These are phyloP conservation scores for Diaporthe citriasiana DNA, from an alignment of 2,329 filamentous ascomycete species.

Conservation along the genomic window DNA sequence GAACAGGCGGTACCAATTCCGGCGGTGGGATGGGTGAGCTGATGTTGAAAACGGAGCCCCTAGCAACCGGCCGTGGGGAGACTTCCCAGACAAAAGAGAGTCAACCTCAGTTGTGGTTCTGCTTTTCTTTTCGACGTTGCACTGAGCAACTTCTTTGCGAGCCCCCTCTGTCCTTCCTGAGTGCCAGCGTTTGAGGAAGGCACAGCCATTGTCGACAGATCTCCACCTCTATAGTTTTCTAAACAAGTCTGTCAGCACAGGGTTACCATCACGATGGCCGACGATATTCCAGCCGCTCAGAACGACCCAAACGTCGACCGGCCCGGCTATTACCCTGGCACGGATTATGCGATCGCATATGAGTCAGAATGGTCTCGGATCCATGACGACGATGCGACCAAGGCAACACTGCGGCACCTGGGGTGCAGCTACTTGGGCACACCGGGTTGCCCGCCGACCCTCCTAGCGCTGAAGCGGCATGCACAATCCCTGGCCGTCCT, in stretches of 20 bases:
- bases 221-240: not conserved
- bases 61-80: not conserved
- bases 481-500: slow-evolving; percentile 69
- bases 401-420: slow-evolving; percentile 59
- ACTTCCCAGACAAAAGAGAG: slow-evolving; percentile 30
- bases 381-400: slow-evolving; percentile 48
- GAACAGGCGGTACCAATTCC: slow-evolving; percentile 29
- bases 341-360: slow-evolving; percentile 59
- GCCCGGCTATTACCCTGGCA: slow-evolving; percentile 55
- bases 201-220: not conserved
- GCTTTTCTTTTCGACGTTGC: not conserved
- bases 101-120: slow-evolving; percentile 11
- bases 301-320: slow-evolving; percentile 47
- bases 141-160: not conserved
- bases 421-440: slow-evolving; percentile 73
- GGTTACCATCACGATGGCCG: slow-evolving; percentile 36
- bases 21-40: slow-evolving; percentile 18
- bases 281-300: slow-evolving; percentile 44
- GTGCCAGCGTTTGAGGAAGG: not conserved
- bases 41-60: slow-evolving; percentile 34
- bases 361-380: slow-evolving; percentile 55
- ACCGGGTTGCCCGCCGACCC: slow-evolving; percentile 63
- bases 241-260: not conserved
- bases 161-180: not conserved
- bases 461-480: slow-evolving; percentile 72